Conservation (phyloP, 768 basidiomycete species). For the Termitomyces sp. region DNA sequence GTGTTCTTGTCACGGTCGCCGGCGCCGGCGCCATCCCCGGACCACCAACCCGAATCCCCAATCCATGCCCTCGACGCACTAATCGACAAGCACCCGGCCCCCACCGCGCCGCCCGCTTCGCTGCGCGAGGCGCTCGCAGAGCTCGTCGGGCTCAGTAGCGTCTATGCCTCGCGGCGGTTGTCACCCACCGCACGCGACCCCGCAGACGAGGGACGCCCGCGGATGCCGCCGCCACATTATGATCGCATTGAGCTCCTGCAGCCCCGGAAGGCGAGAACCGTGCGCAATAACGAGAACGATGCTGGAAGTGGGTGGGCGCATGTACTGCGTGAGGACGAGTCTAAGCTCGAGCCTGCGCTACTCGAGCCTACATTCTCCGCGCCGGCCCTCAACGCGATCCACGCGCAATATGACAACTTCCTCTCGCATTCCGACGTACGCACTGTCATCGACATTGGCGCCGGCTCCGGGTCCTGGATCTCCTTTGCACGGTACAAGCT, state of each 20-base stretch:
- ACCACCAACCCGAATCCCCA: no score
- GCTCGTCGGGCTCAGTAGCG: not conserved
- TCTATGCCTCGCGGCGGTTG: not conserved
- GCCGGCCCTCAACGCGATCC: not conserved
- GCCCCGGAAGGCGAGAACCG: no score
- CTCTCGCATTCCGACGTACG: not conserved
- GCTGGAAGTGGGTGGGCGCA: no score
- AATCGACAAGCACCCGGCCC: not conserved
- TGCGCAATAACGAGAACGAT: no score
- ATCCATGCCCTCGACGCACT: not conserved
- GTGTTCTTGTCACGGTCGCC: no score
- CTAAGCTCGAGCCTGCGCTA: no score
- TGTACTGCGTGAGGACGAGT: no score
- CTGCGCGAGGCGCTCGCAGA: not conserved
- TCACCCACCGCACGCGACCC: not conserved
- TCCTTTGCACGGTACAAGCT: not conserved
- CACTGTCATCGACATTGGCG: slow-evolving; percentile 1
- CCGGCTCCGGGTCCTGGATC: not conserved
- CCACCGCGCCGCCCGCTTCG: not conserved
- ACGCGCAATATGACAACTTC: not conserved
- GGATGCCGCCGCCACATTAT: not conserved
- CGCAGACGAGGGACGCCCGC: not conserved
- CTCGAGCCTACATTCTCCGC: not conserved
- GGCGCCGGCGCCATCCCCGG: no score
- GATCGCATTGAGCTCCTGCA: not conserved